Evolutionary conservation across 1,284 basidiomycete species (phyloP).

Genomic region (Vanrija sp.): DNA sequence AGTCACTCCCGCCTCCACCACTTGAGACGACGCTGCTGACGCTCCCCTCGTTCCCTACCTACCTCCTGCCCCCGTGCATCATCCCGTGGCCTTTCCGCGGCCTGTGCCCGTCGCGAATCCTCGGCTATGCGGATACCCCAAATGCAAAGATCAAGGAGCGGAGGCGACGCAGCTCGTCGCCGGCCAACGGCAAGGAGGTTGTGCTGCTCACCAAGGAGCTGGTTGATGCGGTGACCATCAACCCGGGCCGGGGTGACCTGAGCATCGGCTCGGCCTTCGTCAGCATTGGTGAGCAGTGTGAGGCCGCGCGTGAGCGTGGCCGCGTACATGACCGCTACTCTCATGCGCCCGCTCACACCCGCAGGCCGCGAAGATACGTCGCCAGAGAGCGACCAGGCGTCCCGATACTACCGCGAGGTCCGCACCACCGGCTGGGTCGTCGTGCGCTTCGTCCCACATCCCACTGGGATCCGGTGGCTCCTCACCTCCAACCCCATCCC

Average conservation of each 20-base stretch:
- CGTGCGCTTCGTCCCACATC: slow-evolving; percentile 42
- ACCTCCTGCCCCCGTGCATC: slow-evolving; percentile 37
- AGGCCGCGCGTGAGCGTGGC: background rate
- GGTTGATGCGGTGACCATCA: slow-evolving; percentile 38
- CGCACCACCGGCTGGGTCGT: slow-evolving; percentile 49
- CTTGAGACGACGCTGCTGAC: slow-evolving; percentile 22
- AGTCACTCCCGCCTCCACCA: slow-evolving; percentile 43
- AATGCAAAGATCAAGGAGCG: slow-evolving; percentile 24
- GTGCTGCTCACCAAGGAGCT: slow-evolving; percentile 41
- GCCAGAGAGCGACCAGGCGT: slow-evolving; percentile 10
- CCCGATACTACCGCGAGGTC: slow-evolving; percentile 32
- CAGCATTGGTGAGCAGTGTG: slow-evolving; percentile 34
- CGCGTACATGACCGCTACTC: background rate
- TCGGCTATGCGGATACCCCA: slow-evolving; percentile 29
- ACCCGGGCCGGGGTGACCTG: slow-evolving; percentile 28
- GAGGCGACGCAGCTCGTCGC: slow-evolving; percentile 24
- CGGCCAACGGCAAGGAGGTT: slow-evolving; percentile 33
- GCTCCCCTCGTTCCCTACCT: slow-evolving; percentile 24
- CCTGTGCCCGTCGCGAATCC: slow-evolving; percentile 37
- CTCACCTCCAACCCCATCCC: slow-evolving; percentile 41
- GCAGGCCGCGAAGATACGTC: slow-evolving; percentile 41
- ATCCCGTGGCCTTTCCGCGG: slow-evolving; percentile 43
- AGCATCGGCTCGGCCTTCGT: slow-evolving; percentile 38
- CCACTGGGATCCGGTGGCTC: slow-evolving; percentile 45
- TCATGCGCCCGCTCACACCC: background rate